A percentile compares a stretch with the other conserved stretches of the same genome.
phyloP scores from a whole-genome alignment of 306 rosid species.

The Ammopiptanthus mongolicus region DNA sequence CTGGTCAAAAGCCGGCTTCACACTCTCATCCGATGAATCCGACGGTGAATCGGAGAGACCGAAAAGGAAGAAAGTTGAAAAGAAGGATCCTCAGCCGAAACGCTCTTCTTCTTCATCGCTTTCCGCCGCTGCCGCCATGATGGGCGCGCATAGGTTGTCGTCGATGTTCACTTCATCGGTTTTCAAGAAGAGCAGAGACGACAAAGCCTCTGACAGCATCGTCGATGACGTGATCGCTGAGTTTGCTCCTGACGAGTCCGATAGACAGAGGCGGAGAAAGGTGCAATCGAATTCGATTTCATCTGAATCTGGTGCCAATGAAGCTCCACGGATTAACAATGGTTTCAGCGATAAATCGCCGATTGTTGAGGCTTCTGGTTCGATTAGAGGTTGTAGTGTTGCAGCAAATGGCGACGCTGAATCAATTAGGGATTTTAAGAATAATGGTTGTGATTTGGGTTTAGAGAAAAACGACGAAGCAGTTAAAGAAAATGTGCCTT shows the following conservation, averaged over 20 bases:
- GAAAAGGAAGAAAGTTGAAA: slow-evolving; percentile 55
- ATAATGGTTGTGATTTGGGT: slow-evolving; percentile 21
- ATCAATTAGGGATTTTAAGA: not conserved
- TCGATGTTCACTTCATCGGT: slow-evolving; percentile 83
- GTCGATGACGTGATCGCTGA: slow-evolving; percentile 86
- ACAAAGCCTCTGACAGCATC: slow-evolving; percentile 56
- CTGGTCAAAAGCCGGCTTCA: slow-evolving; percentile 68
- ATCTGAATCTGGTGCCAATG: not conserved
- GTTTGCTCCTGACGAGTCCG: slow-evolving; percentile 82
- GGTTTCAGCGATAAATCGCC: slow-evolving; percentile 22
- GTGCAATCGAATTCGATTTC: slow-evolving; percentile 12
- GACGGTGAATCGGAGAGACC: slow-evolving; percentile 55
- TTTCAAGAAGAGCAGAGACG: slow-evolving; percentile 62
- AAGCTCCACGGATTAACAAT: not conserved
- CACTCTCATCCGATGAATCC: slow-evolving; percentile 60
- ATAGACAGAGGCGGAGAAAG: slow-evolving; percentile 59
- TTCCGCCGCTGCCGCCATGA: slow-evolving; percentile 84
- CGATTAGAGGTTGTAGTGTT: not conserved
- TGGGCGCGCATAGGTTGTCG: slow-evolving; percentile 72
- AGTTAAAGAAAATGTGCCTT: not conserved
- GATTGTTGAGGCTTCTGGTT: slow-evolving; percentile 16
- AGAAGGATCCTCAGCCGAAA: slow-evolving; percentile 53
- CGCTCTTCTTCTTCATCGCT: slow-evolving; percentile 66
- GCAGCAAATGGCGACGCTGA: slow-evolving; percentile 10
- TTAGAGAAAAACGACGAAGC: slow-evolving; percentile 21